A percentile compares a stretch with the other conserved stretches of the same genome.
phyloP scores from a whole-genome alignment of 2,329 filamentous ascomycete species.

The Coniochaeta hoffmannii region DNA sequence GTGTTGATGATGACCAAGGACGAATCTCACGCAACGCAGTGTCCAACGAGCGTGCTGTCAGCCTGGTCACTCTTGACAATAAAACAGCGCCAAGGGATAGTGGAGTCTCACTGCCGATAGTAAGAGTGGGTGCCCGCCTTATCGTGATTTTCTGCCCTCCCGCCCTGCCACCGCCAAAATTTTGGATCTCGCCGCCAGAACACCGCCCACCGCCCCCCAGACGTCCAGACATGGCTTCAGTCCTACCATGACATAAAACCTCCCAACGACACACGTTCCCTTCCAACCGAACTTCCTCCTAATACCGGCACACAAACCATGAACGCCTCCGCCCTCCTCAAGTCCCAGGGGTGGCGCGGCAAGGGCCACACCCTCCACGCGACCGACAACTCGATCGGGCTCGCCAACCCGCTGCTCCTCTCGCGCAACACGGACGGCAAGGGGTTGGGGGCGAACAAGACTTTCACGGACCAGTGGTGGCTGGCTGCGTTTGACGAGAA shows the following conservation, averaged over 20 bases:
- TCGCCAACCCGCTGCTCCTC: constrained; percentile 76
- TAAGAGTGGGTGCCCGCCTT: neutral
- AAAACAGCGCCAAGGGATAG: neutral
- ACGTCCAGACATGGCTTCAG: neutral
- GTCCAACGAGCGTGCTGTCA: no score
- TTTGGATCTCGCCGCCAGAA: neutral
- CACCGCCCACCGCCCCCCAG: neutral
- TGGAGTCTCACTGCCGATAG: neutral
- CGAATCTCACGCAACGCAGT: no score
- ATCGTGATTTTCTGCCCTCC: constrained; percentile 1
- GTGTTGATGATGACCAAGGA: no score
- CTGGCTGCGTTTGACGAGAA: constrained; percentile 89
- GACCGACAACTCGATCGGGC: constrained; percentile 62
- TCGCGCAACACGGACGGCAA: constrained; percentile 74
- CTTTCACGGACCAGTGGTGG: constrained; percentile 88
- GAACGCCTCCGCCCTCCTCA: constrained; percentile 78
- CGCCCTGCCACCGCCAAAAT: neutral
- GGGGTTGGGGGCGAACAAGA: constrained; percentile 71
- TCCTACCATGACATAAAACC: neutral
- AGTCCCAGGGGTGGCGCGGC: constrained; percentile 83
- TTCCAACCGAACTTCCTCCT: no score
- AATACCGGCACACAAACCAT: no score
- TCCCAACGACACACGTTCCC: neutral
- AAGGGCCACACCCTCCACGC: constrained; percentile 81
- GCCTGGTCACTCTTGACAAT: no score